phyloP scores from a whole-genome alignment of 768 basidiomycete species.

The Thelephora ganbajun region DNA sequence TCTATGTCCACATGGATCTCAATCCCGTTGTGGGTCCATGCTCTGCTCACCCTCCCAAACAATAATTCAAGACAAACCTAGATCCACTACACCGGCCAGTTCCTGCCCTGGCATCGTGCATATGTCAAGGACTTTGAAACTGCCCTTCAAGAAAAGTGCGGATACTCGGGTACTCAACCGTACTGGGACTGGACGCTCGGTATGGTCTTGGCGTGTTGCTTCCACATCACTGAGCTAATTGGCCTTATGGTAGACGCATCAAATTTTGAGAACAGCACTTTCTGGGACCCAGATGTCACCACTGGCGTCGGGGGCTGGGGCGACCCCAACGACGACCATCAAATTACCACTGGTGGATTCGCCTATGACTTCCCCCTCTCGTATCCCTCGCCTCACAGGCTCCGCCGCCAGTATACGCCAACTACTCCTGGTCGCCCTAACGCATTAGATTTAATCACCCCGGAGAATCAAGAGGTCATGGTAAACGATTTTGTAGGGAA shows the following conservation, averaged over 20 bases:
- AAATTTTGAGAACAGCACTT: conserved; percentile 9
- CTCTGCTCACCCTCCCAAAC: neutral
- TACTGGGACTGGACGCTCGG: conserved; percentile 19
- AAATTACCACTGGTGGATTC: conserved; percentile 17
- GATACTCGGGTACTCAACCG: conserved; percentile 11
- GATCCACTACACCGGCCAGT: conserved; percentile 14
- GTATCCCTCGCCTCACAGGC: conserved; percentile 20
- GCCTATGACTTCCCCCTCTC: conserved; percentile 11
- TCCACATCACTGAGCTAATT: too few species aligned
- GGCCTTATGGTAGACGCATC: conserved; percentile 9
- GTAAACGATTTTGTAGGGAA: neutral
- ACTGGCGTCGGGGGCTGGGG: conserved; percentile 18
- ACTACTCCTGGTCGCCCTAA: too few species aligned
- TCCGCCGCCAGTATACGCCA: conserved; percentile 21
- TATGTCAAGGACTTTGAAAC: conserved; percentile 11
- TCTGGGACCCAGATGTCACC: conserved; percentile 11
- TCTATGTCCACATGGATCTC: conserved; percentile 16
- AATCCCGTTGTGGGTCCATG: conserved; percentile 6
- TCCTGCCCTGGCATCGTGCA: conserved; percentile 17
- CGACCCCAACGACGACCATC: conserved; percentile 9
- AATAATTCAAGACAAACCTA: neutral
- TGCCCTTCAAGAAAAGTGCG: conserved; percentile 11
- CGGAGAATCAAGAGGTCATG: neutral
- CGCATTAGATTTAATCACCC: neutral
- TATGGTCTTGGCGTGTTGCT: neutral